A percentile compares a stretch with the other conserved stretches of the same genome.
Conservation (phyloP, 306 rosid species). For the Castanea crenata region DNA sequence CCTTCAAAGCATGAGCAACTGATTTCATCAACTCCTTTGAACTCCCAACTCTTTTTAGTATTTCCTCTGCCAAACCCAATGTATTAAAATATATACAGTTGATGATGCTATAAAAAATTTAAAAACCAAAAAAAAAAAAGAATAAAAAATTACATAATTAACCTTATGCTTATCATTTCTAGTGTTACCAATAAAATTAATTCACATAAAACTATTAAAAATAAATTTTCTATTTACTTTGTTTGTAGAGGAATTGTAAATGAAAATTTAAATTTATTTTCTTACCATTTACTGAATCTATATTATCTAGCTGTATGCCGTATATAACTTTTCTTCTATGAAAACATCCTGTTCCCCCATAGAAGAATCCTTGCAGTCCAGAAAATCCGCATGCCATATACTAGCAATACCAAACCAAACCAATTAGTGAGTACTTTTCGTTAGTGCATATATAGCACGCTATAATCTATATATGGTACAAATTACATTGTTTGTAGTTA, state of each 20-base stretch:
- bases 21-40: constrained; percentile 39
- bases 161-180: too few species aligned
- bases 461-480: too few species aligned
- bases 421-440: too few species aligned
- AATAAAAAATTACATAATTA: neutral
- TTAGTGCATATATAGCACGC: too few species aligned
- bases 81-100: neutral
- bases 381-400: constrained; percentile 28
- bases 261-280: neutral
- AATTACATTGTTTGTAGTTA: too few species aligned
- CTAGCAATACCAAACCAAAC: constrained; percentile 11
- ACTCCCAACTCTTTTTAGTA: constrained; percentile 36
- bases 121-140: too few species aligned
- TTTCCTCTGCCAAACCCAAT: constrained; percentile 7
- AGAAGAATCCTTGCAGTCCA: constrained; percentile 57
- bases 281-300: constrained; percentile 3
- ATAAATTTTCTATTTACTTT: neutral
- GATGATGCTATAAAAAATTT: neutral
- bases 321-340: constrained; percentile 66
- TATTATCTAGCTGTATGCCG: constrained; percentile 39
- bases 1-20: constrained; percentile 36
- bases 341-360: constrained; percentile 55
- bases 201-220: neutral
- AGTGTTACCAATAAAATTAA: neutral
- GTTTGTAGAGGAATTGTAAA: neutral